A percentile compares a stretch with the other conserved stretches of the same genome.
phyloP scores from a whole-genome alignment of 805 yeast species.

The Barnettozyma populi region DNA sequence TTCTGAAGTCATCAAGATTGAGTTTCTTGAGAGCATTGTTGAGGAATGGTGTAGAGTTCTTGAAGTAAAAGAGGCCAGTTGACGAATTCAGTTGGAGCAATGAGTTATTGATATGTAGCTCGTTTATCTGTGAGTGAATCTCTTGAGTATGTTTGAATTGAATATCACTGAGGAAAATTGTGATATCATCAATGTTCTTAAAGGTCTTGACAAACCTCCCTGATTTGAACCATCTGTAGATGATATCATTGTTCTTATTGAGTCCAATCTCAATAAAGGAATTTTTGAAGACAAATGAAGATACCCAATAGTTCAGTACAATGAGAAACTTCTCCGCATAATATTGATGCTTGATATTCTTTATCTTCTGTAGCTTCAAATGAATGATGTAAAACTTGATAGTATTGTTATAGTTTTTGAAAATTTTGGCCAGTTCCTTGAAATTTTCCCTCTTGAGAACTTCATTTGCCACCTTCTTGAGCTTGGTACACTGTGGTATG shows the following conservation, averaged over 20 bases:
- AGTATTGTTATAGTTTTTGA: constrained; percentile 56
- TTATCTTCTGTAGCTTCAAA: constrained; percentile 46
- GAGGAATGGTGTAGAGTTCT: constrained; percentile 36
- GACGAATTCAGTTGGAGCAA: constrained; percentile 24
- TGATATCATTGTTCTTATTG: constrained; percentile 40
- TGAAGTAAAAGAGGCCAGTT: constrained; percentile 38
- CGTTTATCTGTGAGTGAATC: constrained; percentile 30
- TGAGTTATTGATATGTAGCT: constrained; percentile 25
- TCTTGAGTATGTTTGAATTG: constrained; percentile 36
- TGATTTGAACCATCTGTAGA: constrained; percentile 59
- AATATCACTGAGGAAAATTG: constrained; percentile 32
- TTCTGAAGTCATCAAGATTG: constrained; percentile 23
- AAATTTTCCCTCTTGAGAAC: constrained; percentile 43
- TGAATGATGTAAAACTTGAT: constrained; percentile 59
- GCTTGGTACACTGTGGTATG: constrained; percentile 20
- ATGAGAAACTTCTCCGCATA: constrained; percentile 49
- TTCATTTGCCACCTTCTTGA: constrained; percentile 54
- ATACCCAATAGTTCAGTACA: constrained; percentile 60
- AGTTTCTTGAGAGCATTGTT: constrained; percentile 20
- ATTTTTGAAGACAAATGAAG: constrained; percentile 39
- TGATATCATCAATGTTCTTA: constrained; percentile 32
- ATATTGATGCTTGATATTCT: constrained; percentile 53
- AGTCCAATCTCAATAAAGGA: constrained; percentile 60
- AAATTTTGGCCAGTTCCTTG: constrained; percentile 46
- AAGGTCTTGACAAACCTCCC: constrained; percentile 36